Evolutionary conservation across 305 asterid genomes (phyloP).

Genomic region (Solanum chacoense): DNA sequence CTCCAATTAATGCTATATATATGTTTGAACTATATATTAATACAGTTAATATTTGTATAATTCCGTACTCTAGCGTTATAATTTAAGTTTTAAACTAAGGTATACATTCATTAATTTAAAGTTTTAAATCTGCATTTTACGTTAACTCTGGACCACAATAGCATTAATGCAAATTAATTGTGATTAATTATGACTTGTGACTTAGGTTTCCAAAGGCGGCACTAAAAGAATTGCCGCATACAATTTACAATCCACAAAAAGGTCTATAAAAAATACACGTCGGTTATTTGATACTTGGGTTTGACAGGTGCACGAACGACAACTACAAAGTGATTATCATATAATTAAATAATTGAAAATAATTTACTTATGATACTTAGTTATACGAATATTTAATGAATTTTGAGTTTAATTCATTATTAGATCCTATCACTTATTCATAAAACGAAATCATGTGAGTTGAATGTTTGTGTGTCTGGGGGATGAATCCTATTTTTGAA

Average conservation of each 20-base stretch:
- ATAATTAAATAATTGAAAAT: neutral
- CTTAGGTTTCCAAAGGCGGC: neutral
- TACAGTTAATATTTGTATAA: neutral
- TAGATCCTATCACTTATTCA: neutral
- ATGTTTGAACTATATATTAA: neutral
- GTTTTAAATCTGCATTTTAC: neutral
- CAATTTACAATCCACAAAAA: neutral
- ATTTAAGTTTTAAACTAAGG: too few relatives aligned
- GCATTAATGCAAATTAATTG: neutral
- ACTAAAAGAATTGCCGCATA: neutral
- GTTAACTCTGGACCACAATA: neutral
- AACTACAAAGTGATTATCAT: neutral
- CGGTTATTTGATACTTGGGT: neutral
- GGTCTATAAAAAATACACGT: neutral
- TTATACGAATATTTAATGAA: too few relatives aligned
- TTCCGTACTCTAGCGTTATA: neutral
- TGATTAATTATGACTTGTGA: neutral
- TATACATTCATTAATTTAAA: neutral
- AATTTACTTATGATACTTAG: too few relatives aligned
- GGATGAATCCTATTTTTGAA: neutral
- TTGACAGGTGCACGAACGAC: neutral
- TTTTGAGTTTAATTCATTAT: neutral
- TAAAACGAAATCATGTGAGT: rapidly evolving
- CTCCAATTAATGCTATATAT: neutral
- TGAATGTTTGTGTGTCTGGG: rapidly evolving